phyloP scores from a whole-genome alignment of 352 stramenopile species.

The Phytophthora parvispora region DNA sequence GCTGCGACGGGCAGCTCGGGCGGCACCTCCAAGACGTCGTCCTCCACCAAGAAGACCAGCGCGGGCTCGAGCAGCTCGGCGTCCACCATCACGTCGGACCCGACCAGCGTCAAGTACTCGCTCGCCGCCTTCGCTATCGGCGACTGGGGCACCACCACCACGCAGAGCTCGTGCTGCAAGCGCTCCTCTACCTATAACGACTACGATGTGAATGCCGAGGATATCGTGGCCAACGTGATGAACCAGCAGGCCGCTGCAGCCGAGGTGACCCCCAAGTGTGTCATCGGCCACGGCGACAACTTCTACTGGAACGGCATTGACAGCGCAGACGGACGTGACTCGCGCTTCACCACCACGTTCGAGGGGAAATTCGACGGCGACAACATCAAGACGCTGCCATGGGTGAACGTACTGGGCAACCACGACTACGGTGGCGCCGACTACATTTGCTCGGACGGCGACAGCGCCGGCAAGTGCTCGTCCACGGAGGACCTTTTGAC shows the following conservation, averaged over 20 bases:
- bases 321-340: constrained; percentile 42
- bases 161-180: constrained; percentile 72
- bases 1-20: constrained; percentile 9
- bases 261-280: constrained; percentile 54
- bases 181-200: constrained; percentile 57
- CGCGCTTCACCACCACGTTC: constrained; percentile 63
- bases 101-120: constrained; percentile 44
- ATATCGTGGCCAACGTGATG: constrained; percentile 67
- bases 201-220: constrained; percentile 69
- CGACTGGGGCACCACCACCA: constrained; percentile 74
- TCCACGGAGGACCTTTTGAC: constrained; percentile 27
- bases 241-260: constrained; percentile 49
- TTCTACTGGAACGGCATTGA: constrained; percentile 74
- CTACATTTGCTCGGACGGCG: constrained; percentile 54
- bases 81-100: constrained; percentile 40
- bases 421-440: constrained; percentile 71
- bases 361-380: constrained; percentile 60
- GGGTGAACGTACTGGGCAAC: constrained; percentile 74
- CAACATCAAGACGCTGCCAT: constrained; percentile 56
- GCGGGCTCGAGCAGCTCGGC: constrained; percentile 13
- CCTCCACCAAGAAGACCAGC: constrained; percentile 20
- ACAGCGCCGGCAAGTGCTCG: constrained; percentile 34
- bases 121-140: constrained; percentile 71
- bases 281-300: constrained; percentile 73
- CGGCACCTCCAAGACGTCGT: constrained; percentile 23